Evolutionary conservation across 2,329 filamentous ascomycete species (phyloP).

Genomic region (Ascochyta lentis): DNA sequence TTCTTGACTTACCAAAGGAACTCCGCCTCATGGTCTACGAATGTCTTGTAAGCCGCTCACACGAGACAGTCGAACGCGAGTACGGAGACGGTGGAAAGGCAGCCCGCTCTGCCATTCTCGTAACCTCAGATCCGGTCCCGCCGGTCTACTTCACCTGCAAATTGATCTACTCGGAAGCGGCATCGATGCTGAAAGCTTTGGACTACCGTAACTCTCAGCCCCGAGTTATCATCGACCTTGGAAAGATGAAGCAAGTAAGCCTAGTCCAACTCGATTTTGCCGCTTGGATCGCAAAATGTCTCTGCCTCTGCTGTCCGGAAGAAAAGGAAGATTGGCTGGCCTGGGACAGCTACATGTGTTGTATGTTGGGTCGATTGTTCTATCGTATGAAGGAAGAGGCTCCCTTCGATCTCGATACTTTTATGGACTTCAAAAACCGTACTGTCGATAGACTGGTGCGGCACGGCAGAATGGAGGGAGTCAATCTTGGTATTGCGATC

Average conservation of each 20-base stretch:
- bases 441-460: neutral
- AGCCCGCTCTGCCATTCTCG: neutral
- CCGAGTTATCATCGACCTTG: neutral
- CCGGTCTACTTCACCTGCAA: neutral
- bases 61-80: neutral
- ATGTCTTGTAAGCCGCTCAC: neutral
- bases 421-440: neutral
- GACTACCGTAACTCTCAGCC: neutral
- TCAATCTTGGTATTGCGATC: neutral
- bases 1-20: conserved; percentile 12
- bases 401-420: neutral
- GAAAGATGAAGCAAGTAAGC: neutral
- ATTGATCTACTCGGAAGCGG: neutral
- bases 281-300: neutral
- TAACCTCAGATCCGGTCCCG: neutral
- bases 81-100: neutral
- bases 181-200: neutral
- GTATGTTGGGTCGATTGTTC: too few species aligned
- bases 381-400: neutral
- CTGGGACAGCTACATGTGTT: too few species aligned
- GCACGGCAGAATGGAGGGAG: neutral
- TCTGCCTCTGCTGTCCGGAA: neutral
- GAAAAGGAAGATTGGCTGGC: too few species aligned
- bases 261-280: neutral
- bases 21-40: conserved; percentile 15